Evolutionary conservation across 2,329 filamentous ascomycete species (phyloP).

Genomic region (Trichothecium roseum): DNA sequence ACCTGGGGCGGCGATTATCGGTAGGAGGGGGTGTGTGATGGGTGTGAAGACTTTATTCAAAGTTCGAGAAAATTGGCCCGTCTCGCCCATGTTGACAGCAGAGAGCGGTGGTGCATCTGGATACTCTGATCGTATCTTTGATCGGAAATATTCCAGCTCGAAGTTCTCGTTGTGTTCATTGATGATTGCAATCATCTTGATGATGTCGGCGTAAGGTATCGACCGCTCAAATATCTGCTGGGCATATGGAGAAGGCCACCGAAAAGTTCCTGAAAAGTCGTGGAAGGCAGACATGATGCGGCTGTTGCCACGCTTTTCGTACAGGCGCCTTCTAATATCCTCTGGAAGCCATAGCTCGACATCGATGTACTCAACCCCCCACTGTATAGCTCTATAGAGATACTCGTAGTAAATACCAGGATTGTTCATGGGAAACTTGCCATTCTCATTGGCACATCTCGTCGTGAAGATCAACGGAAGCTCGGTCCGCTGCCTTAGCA

Average conservation of each 20-base stretch:
- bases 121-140: constrained; percentile 59
- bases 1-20: constrained; percentile 75
- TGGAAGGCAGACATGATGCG: constrained; percentile 89
- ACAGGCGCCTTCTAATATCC: constrained; percentile 56
- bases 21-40: constrained; percentile 75
- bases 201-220: constrained; percentile 67
- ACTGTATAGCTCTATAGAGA: constrained; percentile 74
- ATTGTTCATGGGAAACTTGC: constrained; percentile 74
- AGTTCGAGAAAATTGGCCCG: constrained; percentile 75
- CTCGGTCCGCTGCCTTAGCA: constrained; percentile 72
- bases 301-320: constrained; percentile 63
- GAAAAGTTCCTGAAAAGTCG: constrained; percentile 76
- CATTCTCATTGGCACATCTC: constrained; percentile 71
- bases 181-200: constrained; percentile 85
- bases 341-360: constrained; percentile 83
- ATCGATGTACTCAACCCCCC: constrained; percentile 84
- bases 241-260: constrained; percentile 67
- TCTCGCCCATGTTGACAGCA: constrained; percentile 77
- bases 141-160: constrained; percentile 81
- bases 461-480: constrained; percentile 87
- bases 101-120: constrained; percentile 64
- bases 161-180: constrained; percentile 79
- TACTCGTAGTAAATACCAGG: constrained; percentile 67
- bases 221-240: constrained; percentile 63
- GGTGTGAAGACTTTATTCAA: constrained; percentile 81